Evolutionary conservation across 768 basidiomycete genomes (phyloP), one percentile per base, ranked within the genome.

Genomic region (Jaapia argillacea): DNA sequence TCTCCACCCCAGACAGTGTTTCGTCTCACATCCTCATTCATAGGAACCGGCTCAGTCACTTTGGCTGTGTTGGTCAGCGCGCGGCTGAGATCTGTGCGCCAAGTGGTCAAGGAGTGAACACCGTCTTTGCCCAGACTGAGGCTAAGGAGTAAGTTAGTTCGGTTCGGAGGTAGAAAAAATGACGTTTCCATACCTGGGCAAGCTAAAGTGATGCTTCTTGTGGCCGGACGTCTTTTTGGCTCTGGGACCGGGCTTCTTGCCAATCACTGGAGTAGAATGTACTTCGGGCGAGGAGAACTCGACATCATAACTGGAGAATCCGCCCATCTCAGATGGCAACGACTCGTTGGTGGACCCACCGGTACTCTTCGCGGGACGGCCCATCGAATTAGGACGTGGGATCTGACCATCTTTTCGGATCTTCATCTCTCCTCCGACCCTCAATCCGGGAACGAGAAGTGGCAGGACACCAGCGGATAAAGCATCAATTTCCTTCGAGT

Each of bases 401-500:
- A 40, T 48, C 14, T 46, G 51, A 53, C 54, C 55, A 41, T 54
- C 50, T 25, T 53, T 44, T 14, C 65, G 71, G 55, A 80, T 71
- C 58, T 62, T 72, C 64, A 81, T 70, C 37, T 75, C 69, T 6
- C 64, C 54, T 25, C 79, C 75, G 42, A 81, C 63, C 41, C 65
- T 79, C 25, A 84, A 63, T 3, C 80, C 81, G 6, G 81, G 81
- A 37, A 84, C 70, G 24, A 84, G 72, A 23, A 81, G 60, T 10
- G 81, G 82, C 2, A 85, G 66, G 18, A 85, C 67, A 23, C 77
- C 77, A 13, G 81, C 81, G 5, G 80, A 80, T 42, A 85, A 67
- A 13, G 75, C 77, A 47, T 85, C 81, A 43, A 85, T 82, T 61
- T 82, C 79, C 48, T 74, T 75, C 24, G 58, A 56, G 48, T 72